Evolutionary conservation across 441 rosid genomes (phyloP), one percentile per base, ranked within the genome.

Genomic region (Corymbia calophylla): DNA sequence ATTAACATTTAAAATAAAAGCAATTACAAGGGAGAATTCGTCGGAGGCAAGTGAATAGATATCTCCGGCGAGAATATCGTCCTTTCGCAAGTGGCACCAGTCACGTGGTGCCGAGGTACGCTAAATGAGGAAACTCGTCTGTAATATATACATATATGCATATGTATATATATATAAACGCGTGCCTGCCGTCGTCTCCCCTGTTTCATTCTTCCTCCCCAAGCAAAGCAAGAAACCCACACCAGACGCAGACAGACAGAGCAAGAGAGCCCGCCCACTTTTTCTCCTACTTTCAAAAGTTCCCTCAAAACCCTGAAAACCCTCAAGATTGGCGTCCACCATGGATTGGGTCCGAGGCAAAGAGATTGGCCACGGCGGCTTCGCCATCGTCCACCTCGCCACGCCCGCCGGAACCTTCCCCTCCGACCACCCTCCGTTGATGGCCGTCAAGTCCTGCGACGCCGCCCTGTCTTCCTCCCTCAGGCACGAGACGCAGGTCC

Each of bases 361-460:
- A 70, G 81, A 70, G 81, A 70, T 70, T 70, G 81, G 81, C 81
- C 81, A 35, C 8, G 81, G 81, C 48, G 81, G 48, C 1, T 70
- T 70, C 81, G 47, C 81, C 48, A 70, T 48, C 81, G 15, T 70
- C 81, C 81, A 70, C 81, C 81, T 70, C 27, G 48, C 81, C 8
- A 3, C 15, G 3, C 14, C 48, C 9, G 91, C 87, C 8, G 29
- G 51, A 12, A 80, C 19, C 27, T 91, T 86, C 44, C 3, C 35
- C 51, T 81, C 89, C 84, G 88, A 54, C 39, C 89, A 15, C 1
- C 95, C 94, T 16, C 88, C 95, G 0, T 48, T 89, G 64, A 89
- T 96, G 93, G 99, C 98, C 4, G 97, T 95, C 53, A 97, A 97
- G 89, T 96, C 98, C 9, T 87, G 95, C 19, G 87, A 91, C 25